Evolutionary conservation across 257 asterid species (phyloP).

Genomic region (Capsicum baccatum): DNA sequence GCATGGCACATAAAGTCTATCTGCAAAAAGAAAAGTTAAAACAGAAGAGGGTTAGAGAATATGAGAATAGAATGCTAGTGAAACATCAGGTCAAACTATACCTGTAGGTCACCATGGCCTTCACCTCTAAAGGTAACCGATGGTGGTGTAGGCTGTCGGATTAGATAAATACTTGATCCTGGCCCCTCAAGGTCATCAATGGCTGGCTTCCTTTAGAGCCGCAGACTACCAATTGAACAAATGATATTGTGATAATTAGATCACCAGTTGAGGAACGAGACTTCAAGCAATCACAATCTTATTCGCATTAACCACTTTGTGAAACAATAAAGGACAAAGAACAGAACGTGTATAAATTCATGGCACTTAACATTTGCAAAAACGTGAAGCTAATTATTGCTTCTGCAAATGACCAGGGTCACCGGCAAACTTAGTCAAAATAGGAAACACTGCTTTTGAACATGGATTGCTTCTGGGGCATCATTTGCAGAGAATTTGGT

Average conservation of each 20-base stretch:
- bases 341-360: background rate
- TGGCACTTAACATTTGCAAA: background rate
- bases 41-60: background rate
- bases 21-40: slow-evolving; percentile 50
- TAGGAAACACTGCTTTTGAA: background rate
- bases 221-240: slow-evolving; percentile 68
- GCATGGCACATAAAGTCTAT: slow-evolving; percentile 78
- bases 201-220: slow-evolving; percentile 81
- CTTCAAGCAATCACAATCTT: slow-evolving; percentile 10
- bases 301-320: background rate
- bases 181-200: slow-evolving; percentile 99
- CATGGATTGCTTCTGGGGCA: background rate
- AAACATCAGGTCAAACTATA: slow-evolving; percentile 27
- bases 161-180: slow-evolving; percentile 83
- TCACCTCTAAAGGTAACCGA: slow-evolving; percentile 83
- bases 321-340: background rate
- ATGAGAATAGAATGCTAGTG: background rate
- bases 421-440: background rate
- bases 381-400: background rate
- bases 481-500: slow-evolving; percentile 18
- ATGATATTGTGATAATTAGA: background rate
- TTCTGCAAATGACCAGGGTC: slow-evolving; percentile 15
- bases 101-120: slow-evolving; percentile 99
- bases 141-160: slow-evolving; percentile 80
- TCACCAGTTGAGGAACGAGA: background rate